Evolutionary conservation across 371 early-diverging fungal genomes (phyloP).

Genomic region (Cladochytrium tenue): DNA sequence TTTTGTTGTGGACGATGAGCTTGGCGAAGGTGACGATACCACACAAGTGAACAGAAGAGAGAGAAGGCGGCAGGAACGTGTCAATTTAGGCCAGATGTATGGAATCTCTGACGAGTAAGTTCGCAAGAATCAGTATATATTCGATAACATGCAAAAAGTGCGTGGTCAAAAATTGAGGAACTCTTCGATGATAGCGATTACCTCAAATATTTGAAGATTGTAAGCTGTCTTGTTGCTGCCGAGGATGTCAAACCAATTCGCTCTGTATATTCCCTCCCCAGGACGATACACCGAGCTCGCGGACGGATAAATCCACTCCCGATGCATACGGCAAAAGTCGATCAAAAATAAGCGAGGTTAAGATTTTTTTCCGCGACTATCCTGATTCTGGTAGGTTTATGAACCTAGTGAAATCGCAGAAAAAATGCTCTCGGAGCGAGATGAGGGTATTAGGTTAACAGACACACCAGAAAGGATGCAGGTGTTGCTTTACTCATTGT

Average conservation of each 20-base stretch:
- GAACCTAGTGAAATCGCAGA: conserved; percentile 89
- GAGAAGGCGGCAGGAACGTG: conserved; percentile 16
- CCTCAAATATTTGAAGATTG: conserved; percentile 3
- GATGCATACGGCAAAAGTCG: no score
- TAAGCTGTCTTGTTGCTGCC: no score
- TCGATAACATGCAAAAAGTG: no score
- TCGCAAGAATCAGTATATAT: no score
- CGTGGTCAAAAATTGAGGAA: conserved; percentile 80
- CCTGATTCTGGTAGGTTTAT: conserved; percentile 77
- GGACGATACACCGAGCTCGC: no score
- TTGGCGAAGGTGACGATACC: conserved; percentile 49
- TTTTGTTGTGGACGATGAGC: conserved; percentile 73
- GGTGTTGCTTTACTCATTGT: no score
- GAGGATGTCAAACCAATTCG: no score
- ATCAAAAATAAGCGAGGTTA: no score
- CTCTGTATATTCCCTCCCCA: no score
- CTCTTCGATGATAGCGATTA: conserved; percentile 91
- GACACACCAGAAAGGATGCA: conserved; percentile 95
- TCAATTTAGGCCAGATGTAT: conserved; percentile 22
- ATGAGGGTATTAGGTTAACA: conserved; percentile 81
- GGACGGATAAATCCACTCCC: no score
- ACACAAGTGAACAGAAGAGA: conserved; percentile 36
- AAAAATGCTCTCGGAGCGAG: conserved; percentile 87
- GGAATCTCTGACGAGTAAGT: conserved; percentile 44
- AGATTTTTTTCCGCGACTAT: no score